Evolutionary conservation across 2,329 filamentous ascomycete genomes (phyloP).

Genomic region (Calonectria pauciramosa): DNA sequence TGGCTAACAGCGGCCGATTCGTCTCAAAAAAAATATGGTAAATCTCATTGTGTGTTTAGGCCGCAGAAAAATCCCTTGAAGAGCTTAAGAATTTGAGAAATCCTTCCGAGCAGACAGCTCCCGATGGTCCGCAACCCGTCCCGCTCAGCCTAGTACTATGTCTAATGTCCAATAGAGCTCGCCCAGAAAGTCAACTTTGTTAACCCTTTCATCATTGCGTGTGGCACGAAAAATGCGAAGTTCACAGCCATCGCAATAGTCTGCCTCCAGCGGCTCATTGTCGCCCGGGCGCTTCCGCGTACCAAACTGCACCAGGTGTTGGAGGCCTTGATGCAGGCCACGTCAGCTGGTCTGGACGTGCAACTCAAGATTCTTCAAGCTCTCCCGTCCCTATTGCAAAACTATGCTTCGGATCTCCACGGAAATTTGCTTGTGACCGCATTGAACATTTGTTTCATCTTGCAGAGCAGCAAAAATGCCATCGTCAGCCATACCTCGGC

Average conservation of each 20-base stretch:
- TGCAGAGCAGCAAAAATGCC: conserved; percentile 92
- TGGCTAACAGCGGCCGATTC: background rate
- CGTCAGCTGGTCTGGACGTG: conserved; percentile 85
- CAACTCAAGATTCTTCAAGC: conserved; percentile 97
- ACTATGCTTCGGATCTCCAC: conserved; percentile 86
- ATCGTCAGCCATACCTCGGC: conserved; percentile 97
- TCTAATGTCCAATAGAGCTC: conserved; percentile 73
- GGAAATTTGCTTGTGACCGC: conserved; percentile 85
- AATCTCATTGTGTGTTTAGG: conserved; percentile 61
- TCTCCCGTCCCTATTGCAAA: conserved; percentile 88
- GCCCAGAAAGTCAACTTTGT: conserved; percentile 86
- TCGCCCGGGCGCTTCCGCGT: conserved; percentile 83
- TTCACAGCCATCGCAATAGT: conserved; percentile 90
- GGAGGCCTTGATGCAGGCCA: conserved; percentile 88
- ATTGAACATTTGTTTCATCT: conserved; percentile 90
- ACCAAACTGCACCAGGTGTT: conserved; percentile 88
- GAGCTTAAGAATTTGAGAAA: conserved; percentile 76
- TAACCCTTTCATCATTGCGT: conserved; percentile 94
- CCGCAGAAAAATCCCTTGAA: conserved; percentile 92
- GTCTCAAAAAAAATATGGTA: background rate
- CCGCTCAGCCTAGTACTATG: conserved; percentile 24
- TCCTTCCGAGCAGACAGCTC: conserved; percentile 54
- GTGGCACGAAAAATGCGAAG: conserved; percentile 89
- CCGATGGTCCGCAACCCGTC: conserved; percentile 49
- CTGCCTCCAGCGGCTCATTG: conserved; percentile 89